Base-by-base conservation (phyloP, 306 rosid genomes). In the Dicorynia guianensis region DNA sequence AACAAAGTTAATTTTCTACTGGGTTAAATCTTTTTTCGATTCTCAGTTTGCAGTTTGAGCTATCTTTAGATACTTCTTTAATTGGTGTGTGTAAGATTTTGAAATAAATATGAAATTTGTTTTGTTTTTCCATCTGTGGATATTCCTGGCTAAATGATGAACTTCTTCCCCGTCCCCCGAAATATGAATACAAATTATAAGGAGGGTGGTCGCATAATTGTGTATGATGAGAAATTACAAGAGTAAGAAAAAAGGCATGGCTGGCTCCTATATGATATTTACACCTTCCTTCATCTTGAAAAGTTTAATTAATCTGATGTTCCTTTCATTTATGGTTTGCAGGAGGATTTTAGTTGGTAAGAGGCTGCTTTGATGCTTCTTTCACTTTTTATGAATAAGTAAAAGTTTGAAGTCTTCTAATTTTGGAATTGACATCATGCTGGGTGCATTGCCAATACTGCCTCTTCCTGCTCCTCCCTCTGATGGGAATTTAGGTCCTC, bases 381-480 rank as follows among this genome's bases (percentile, higher is more conserved):
- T 62, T 62, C 13, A 46, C 30, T 46, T 61, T 74, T 18, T 52
- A 47, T 47, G 79, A 68, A 44, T 55, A 20, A 62, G 5, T 20
- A 39, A 11, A 33, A 10, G 15, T 60, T 60, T 72, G 13, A 56
- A 71, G 59, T 36, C 33, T 74, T 50, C 54, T 25, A 25, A 25
- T 25, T 25, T 74, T 30, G 74, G 62, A 38, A 62, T 56, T 78
- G 5, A 7, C 73, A 43, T n/a, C 62, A 89, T 92, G 97, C 39
- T 89, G 40, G 85, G 97, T 80, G 77, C 93, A 61, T 81, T 87
- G 53, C 90, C 97, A 49, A 92, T 95, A 74, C 84, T 92, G 69
- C 90, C 94, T 52, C 94, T 95, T 68, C 97, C 97, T 5, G 97
- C 97, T 77, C 97, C 98, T 65, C 93, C 97, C 0, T 50, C 75